These are phyloP conservation scores for Dalbergia oliveri DNA, from an alignment of 306 rosid species.

Conservation along the genomic window DNA sequence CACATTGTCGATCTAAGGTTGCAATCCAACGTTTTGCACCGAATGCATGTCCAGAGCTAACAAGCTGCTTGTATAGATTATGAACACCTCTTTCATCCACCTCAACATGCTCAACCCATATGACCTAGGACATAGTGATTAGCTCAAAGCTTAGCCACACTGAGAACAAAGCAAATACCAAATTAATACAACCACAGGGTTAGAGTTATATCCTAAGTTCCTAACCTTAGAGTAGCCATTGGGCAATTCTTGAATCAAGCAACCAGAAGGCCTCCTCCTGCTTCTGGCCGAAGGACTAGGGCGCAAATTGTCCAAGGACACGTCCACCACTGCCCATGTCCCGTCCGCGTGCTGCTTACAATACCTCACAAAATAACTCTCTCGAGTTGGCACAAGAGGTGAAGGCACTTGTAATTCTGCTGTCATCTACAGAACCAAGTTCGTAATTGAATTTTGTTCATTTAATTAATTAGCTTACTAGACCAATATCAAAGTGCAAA, in stretches of 20 bases:
- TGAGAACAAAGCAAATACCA: neutral
- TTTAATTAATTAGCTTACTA: too few species aligned
- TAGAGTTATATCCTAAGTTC: too few species aligned
- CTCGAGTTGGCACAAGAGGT: constrained; percentile 91
- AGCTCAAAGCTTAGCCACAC: neutral
- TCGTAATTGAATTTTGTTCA: too few species aligned
- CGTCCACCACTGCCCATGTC: constrained; percentile 96
- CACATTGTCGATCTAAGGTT: constrained; percentile 90
- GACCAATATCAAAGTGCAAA: neutral
- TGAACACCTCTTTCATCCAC: constrained; percentile 97
- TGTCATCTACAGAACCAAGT: constrained; percentile 70
- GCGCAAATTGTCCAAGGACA: constrained; percentile 83
- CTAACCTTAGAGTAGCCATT: constrained; percentile 92
- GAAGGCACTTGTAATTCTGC: constrained; percentile 97
- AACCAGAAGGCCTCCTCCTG: constrained; percentile 93
- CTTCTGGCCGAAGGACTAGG: constrained; percentile 75
- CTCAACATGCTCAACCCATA: constrained; percentile 96
- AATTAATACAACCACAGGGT: too few species aligned
- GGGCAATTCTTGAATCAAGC: constrained; percentile 97
- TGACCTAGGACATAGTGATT: constrained; percentile 57
- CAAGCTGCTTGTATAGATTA: constrained; percentile 90
- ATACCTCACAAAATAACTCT: constrained; percentile 93
- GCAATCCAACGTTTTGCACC: constrained; percentile 99
- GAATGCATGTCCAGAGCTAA: constrained; percentile 87
- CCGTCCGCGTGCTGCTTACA: constrained; percentile 93